Conservation (phyloP, 2,329 filamentous ascomycete species). For the Zasmidium cellare region DNA sequence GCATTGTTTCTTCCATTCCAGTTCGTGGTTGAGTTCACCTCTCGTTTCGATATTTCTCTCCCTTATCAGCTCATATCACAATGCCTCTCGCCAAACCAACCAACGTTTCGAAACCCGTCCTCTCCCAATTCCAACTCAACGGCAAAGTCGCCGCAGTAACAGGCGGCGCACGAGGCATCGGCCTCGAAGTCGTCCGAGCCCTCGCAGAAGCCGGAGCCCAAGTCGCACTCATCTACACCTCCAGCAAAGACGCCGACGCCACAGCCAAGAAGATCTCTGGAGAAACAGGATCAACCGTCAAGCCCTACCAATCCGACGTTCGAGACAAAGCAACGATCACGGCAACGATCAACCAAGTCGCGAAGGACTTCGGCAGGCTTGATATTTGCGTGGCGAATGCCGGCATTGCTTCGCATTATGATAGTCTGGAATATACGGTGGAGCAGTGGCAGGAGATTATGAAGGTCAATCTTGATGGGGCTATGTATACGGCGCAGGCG, state of each 20-base stretch:
- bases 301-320: slow-evolving; percentile 70
- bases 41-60: background rate
- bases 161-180: slow-evolving; percentile 81
- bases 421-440: slow-evolving; percentile 17
- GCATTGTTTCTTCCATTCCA: background rate
- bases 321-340: slow-evolving; percentile 65
- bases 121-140: slow-evolving; percentile 69
- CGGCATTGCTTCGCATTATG: slow-evolving; percentile 70
- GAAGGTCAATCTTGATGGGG: slow-evolving; percentile 68
- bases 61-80: background rate
- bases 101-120: slow-evolving; percentile 15
- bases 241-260: slow-evolving; percentile 58
- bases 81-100: slow-evolving; percentile 28
- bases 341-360: slow-evolving; percentile 70
- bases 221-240: slow-evolving; percentile 86
- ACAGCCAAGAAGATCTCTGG: slow-evolving; percentile 16
- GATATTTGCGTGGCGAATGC: slow-evolving; percentile 89
- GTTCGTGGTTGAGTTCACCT: background rate
- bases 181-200: slow-evolving; percentile 85
- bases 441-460: slow-evolving; percentile 53
- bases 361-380: slow-evolving; percentile 70
- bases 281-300: slow-evolving; percentile 21
- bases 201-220: slow-evolving; percentile 83
- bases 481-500: slow-evolving; percentile 78
- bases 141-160: slow-evolving; percentile 80